Base-by-base conservation (phyloP, 306 rosid species). In the Vicia faba region DNA sequence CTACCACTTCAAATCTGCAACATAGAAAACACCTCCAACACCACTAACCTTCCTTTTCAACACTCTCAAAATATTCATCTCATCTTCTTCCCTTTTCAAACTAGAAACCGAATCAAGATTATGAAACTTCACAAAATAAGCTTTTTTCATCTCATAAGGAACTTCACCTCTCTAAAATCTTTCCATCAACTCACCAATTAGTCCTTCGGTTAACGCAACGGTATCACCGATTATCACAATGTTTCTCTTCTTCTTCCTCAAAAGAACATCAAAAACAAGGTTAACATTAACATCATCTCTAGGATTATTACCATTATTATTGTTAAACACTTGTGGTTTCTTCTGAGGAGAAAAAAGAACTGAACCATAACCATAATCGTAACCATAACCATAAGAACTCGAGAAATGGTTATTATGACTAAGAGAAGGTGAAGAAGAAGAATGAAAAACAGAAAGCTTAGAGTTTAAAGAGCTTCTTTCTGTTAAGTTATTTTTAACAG, bases 1-100 rank as follows among this genome's bases (percentile, higher is more conserved):
- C 78, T 26, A 80, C 97, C 99, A 93, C 64, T 86, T 90, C 65
- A 93, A 59, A 61, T 93, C 96, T 48, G 97, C 97, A 11, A 75
- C 71, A 70, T 84, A 86, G 19, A 90, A 64, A 53, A 93, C 81
- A 25, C 78, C 91, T 15, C 88, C 63, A 60, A 29, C 46, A 69
- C 75, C 86, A 28, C 28, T 8, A 9, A 88, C 75, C 44, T 86
- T 85, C 33, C 81, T 86, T 69, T 75, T 88, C 72, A 93, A 83
- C 54, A 71, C 84, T 54, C 28, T 50, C 3, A 38, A 18, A 79
- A 54, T 33, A 93, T 66, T 84, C 76, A 75, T 79, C 39, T 89
- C 92, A 44, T 87, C 81, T 8, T 86, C 88, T 29, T 86, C 88
- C 74, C 77, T 87, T 18, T 87, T 89, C 96, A 84, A 73, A 75